A percentile compares a stretch with the other conserved stretches of the same genome.
phyloP scores from a whole-genome alignment of 768 basidiomycete genomes.

The Myochromella boudieri region DNA sequence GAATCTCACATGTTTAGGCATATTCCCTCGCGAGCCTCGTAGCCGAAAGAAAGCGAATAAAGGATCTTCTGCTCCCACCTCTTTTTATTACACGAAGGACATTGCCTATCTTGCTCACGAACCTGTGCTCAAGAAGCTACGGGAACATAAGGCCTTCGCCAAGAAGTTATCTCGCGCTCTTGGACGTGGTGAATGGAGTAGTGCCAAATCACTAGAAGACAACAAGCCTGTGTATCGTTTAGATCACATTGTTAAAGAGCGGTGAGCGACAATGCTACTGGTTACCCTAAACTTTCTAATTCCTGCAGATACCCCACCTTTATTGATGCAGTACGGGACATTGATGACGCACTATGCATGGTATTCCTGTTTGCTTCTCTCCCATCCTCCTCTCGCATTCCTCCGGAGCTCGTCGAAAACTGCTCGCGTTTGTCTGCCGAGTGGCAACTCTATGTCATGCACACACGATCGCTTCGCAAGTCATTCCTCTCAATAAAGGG shows the following conservation, averaged over 20 bases:
- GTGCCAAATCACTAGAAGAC: conserved; percentile 91
- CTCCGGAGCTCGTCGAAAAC: conserved; percentile 83
- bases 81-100: conserved; percentile 98
- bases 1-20: conserved; percentile 53
- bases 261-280: conserved; percentile 47
- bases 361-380: conserved; percentile 89
- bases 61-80: conserved; percentile 93
- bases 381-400: conserved; percentile 81
- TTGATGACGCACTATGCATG: conserved; percentile 97
- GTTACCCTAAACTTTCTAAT: conserved; percentile 5
- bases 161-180: conserved; percentile 94
- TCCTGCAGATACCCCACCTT: conserved; percentile 89
- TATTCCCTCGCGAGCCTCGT: conserved; percentile 95
- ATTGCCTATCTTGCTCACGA: conserved; percentile 97
- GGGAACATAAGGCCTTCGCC: conserved; percentile 98
- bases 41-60: conserved; percentile 94
- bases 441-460: conserved; percentile 97
- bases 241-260: conserved; percentile 97
- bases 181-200: conserved; percentile 92
- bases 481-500: conserved; percentile 97
- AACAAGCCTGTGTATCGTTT: conserved; percentile 88
- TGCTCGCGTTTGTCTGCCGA: conserved; percentile 89
- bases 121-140: conserved; percentile 86
- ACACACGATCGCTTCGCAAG: conserved; percentile 80
- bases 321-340: conserved; percentile 91